Evolutionary conservation across 1,284 basidiomycete genomes (phyloP).

Genomic region (Microbotryomycetes sp.): DNA sequence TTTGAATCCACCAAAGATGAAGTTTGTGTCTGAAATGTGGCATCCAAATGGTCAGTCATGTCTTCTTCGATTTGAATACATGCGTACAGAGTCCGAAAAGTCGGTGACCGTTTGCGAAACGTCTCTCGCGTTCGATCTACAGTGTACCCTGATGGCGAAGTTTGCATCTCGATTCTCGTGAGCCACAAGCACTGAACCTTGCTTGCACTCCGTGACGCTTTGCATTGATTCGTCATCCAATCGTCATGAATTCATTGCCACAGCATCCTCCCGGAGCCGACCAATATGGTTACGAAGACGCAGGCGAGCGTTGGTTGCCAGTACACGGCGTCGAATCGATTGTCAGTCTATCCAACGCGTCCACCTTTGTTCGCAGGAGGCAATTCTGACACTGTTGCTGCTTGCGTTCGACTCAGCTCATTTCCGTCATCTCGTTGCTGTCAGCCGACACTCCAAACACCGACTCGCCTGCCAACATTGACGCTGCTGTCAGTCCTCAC

Average conservation of each 20-base stretch:
- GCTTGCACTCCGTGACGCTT: neutral
- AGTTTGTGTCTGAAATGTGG: constrained; percentile 95
- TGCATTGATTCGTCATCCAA: constrained; percentile 5
- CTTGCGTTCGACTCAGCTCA: constrained; percentile 55
- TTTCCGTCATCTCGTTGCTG: constrained; percentile 92
- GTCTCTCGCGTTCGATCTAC: constrained; percentile 1
- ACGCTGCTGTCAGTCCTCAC: constrained; percentile 58
- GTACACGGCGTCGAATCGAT: constrained; percentile 97
- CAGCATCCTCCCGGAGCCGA: constrained; percentile 95
- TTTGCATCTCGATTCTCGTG: constrained; percentile 94
- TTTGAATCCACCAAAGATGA: constrained; percentile 88
- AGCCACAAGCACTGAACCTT: constrained; percentile 39
- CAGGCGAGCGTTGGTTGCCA: constrained; percentile 94
- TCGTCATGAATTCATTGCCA: constrained; percentile 11
- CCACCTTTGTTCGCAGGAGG: neutral
- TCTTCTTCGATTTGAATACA: neutral
- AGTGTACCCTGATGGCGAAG: constrained; percentile 85
- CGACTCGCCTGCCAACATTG: constrained; percentile 95
- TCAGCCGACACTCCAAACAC: constrained; percentile 87
- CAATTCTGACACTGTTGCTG: neutral
- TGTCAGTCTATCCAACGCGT: constrained; percentile 51
- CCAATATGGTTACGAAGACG: constrained; percentile 96
- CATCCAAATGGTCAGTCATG: constrained; percentile 81
- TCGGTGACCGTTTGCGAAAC: neutral
- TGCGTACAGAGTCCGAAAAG: neutral